Evolutionary conservation across 2,329 filamentous ascomycete species (phyloP).

Genomic region (Waltergamsia citrina): DNA sequence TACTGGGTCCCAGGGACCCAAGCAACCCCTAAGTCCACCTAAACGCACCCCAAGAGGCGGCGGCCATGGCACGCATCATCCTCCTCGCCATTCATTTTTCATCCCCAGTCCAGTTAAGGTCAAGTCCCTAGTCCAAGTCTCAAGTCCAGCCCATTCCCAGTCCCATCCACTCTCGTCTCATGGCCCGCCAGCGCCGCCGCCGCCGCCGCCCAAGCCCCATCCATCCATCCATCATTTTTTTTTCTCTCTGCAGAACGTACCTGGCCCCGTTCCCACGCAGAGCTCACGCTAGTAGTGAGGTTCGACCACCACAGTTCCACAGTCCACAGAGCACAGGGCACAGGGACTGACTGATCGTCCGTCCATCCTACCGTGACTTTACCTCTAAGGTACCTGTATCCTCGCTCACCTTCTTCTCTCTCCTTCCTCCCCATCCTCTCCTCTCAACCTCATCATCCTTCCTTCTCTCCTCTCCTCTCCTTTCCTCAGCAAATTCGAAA

Average conservation of each 20-base stretch:
- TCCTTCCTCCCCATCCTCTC: conserved; percentile 4
- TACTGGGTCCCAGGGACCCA: no score
- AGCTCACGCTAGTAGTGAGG: conserved; percentile 3
- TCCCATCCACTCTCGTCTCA: background rate
- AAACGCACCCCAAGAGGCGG: no score
- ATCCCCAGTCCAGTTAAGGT: no score
- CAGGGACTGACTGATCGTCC: no score
- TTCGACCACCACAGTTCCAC: background rate
- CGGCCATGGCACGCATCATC: background rate
- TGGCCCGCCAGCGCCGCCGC: background rate
- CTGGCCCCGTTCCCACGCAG: conserved; percentile 4
- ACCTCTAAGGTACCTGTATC: conserved; percentile 3
- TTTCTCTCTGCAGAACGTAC: conserved; percentile 4
- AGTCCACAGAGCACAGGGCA: background rate
- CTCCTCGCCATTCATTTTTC: no score
- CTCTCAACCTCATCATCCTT: conserved; percentile 9
- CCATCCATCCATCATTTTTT: background rate
- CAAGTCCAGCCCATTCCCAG: background rate
- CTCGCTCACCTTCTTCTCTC: conserved; percentile 6
- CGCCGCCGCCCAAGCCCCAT: background rate
- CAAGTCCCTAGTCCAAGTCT: background rate
- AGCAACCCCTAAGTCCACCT: no score
- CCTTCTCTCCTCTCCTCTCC: conserved; percentile 9
- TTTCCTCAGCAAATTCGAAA: conserved; percentile 7
- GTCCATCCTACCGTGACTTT: background rate